Base-by-base conservation (phyloP, 2,329 filamentous ascomycete species). In the Arthrobotrys sinensis region DNA sequence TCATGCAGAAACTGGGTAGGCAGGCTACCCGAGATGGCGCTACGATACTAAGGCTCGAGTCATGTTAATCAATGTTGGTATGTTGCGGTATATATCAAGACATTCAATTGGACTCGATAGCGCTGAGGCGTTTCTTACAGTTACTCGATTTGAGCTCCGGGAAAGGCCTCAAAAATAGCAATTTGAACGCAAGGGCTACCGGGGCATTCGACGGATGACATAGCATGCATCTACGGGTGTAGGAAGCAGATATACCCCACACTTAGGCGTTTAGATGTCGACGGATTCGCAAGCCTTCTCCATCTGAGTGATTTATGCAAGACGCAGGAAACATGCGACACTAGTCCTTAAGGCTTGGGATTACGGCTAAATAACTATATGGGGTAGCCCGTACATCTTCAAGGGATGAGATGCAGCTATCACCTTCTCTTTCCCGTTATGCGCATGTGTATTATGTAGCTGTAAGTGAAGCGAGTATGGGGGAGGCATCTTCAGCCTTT, bases 231-330 rank as follows among this genome's bases (percentile, higher is more conserved):
- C 32, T 36, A 57, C 16, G 32, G n/a, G 28, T 43, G 55, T 16
- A 43, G 5, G 19, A 28, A 43, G 24, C 19, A 43, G 19, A 43
- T 43, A 43, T 40, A 60, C 55, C 43, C 55, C 55, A 60, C 55
- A 60, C 1, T 60, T 43, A 11, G 55, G 36, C 53, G 14, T 21
- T 21, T 57, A 4, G 50, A 57, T 38, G 11, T 57, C 16, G 32
- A 57, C 52, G 32, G 16, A 16, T 21, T 57, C 19, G 46, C 8
- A 46, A 34, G 40, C 28, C 55, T 46, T 19, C n/a, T 50, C 45
- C n/a, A 7, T 68, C 32, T 78, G 73, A 71, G 73, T 71, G 73
- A 78, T 78, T 78, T 78, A 78, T 78, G 73, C 73, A 78, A 67
- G 66, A 70, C 50, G 66, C 66, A 71, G 48, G 73, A 48, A 63